These are phyloP conservation scores for Clonostachys sp. DNA, from an alignment of 2,329 filamentous ascomycete species.

Conservation along the genomic window DNA sequence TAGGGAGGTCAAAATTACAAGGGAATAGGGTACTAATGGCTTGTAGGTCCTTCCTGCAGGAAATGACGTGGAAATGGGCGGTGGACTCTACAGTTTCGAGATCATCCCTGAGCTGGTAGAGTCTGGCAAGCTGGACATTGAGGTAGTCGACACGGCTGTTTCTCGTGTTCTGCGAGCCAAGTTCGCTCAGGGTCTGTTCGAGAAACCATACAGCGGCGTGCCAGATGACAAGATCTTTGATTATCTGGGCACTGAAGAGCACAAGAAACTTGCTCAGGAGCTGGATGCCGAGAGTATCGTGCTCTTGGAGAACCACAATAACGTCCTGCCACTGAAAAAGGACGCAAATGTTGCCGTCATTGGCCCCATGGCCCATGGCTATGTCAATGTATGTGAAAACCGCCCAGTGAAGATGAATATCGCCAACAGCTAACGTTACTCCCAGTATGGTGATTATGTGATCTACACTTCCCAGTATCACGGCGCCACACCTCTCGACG, in stretches of 20 bases:
- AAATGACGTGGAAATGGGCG: conserved; percentile 73
- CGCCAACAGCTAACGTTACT: neutral
- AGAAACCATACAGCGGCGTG: conserved; percentile 61
- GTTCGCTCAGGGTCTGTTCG: conserved; percentile 67
- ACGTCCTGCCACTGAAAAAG: conserved; percentile 51
- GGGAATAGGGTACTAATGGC: neutral
- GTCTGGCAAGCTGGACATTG: conserved; percentile 53
- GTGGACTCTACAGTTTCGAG: conserved; percentile 66
- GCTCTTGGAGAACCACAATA: conserved; percentile 53
- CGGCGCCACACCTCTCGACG: conserved; percentile 66
- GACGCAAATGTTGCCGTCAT: conserved; percentile 68
- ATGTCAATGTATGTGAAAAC: conserved; percentile 53
- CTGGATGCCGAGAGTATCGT: conserved; percentile 62
- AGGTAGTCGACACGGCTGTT: conserved; percentile 62
- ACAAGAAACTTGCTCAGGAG: conserved; percentile 53
- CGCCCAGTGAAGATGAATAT: neutral
- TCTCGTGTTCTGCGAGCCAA: conserved; percentile 61
- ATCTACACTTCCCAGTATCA: conserved; percentile 51
- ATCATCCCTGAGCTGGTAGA: conserved; percentile 61
- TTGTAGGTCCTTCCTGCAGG: conserved; percentile 57
- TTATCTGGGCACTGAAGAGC: conserved; percentile 57
- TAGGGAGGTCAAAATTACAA: too few species aligned
- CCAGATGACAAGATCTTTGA: conserved; percentile 47
- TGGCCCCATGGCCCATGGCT: conserved; percentile 69
- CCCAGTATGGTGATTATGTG: conserved; percentile 66